Conservation (phyloP, 2,329 filamentous ascomycete genomes). For the Falciphora oryzae region DNA sequence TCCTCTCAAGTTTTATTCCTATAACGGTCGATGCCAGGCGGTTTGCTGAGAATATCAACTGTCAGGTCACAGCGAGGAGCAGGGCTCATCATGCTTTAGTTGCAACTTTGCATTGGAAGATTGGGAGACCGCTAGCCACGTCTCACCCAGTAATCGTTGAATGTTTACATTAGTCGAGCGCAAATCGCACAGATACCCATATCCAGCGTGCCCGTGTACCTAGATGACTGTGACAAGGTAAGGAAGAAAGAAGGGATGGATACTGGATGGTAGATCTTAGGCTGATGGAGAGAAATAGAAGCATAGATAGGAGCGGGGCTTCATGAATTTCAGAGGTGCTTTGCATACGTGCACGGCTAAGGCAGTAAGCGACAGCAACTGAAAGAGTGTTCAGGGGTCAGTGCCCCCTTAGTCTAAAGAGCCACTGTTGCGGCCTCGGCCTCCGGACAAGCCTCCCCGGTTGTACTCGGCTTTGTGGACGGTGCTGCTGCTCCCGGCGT, state of each 20-base stretch:
- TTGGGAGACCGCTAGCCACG: neutral
- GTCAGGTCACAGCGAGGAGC: neutral
- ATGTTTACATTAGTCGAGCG: neutral
- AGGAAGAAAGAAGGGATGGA: too few species aligned
- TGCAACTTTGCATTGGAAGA: neutral
- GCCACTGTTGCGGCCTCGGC: too few species aligned
- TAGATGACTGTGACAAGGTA: too few species aligned
- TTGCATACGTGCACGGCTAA: neutral
- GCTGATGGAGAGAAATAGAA: too few species aligned
- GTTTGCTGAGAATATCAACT: neutral
- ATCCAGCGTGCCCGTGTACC: neutral
- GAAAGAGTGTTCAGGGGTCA: too few species aligned
- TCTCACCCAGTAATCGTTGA: neutral
- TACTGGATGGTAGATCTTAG: too few species aligned
- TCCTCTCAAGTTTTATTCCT: neutral
- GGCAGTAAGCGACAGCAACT: too few species aligned
- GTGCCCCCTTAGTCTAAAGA: too few species aligned
- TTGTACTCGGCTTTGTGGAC: neutral
- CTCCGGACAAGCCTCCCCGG: neutral
- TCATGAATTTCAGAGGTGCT: neutral
- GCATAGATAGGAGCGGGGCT: too few species aligned
- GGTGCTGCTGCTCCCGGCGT: conserved; percentile 20
- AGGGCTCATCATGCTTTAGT: neutral
- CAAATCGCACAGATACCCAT: neutral
- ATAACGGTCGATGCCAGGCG: neutral